Base-by-base conservation (phyloP, 2,329 filamentous ascomycete species). In the Colletotrichum costaricense region DNA sequence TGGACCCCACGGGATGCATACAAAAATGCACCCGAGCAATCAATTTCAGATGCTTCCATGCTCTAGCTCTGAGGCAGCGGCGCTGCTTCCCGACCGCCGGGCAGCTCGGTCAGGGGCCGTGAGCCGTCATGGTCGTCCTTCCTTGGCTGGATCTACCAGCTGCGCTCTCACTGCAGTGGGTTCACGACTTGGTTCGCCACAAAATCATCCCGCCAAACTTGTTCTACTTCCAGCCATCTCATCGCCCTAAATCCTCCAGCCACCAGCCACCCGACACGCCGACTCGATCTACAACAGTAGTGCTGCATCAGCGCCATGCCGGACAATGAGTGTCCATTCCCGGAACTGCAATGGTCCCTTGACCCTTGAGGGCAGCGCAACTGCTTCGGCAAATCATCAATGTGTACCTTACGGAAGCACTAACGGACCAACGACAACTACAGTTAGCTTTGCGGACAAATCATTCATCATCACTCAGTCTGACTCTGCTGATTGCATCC, bases 61-160 rank as follows among this genome's bases (percentile, higher is more conserved):
- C 35, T 65, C 62, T 55, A 49, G 42, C 42, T 11, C 42, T 49
- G 42, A 49, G 42, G 42, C 42, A 42, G 62, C 68, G 63, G 63
- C 33, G 68, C 56, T 66, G 63, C 46, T 38, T 62, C 57, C 67
- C 67, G 56, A 59, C 63, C 42, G 63, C 63, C 42, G 67, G 62
- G 22, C 56, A 19, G 22, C 30, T 30, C 54, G 66, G 63, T 38
- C 46, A 55, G 33, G 67, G 30, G 28, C 28, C 30, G 56, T 33
- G 6, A n/a, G 56, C 67, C 11, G 1, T 35, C 11, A 2, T 35
- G 11, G 33, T 12, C 33, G 33, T 35, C 33, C 9, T 35, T 35
- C 33, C 4, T 35, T 12, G 4, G 33, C 33, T 35, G 11, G 33
- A 12, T 35, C 33, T 35, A 35, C 33, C 33, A 35, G 33, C 33